These are phyloP conservation scores for Zoysia pacifica DNA, from an alignment of 176 grass and related monocot species.

Conservation along the genomic window DNA sequence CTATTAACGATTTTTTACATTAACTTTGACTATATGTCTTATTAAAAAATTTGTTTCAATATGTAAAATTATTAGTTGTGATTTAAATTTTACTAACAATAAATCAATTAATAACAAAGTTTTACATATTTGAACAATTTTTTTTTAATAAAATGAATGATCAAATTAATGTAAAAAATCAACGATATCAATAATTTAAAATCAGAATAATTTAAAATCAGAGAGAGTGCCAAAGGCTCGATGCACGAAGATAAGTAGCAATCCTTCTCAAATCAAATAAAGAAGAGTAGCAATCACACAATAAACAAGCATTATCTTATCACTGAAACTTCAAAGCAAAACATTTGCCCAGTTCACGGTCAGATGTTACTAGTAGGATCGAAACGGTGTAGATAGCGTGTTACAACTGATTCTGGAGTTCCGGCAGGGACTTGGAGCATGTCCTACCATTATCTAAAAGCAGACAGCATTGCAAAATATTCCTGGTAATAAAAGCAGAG, in stretches of 20 bases:
- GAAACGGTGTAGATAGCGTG: not conserved
- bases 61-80: too few relatives aligned
- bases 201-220: conserved; percentile 17
- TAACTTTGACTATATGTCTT: too few relatives aligned
- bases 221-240: too few relatives aligned
- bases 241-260: conserved; percentile 1
- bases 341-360: not conserved
- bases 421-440: not conserved
- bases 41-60: too few relatives aligned
- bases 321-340: not conserved
- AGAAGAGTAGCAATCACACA: not conserved
- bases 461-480: not conserved
- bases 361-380: not conserved
- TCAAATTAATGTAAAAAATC: too few relatives aligned
- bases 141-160: too few relatives aligned
- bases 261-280: not conserved
- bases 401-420: not conserved
- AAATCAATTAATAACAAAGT: too few relatives aligned
- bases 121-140: too few relatives aligned
- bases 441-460: not conserved
- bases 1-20: too few relatives aligned
- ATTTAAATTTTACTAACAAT: too few relatives aligned
- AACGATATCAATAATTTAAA: too few relatives aligned
- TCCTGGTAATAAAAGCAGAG: not conserved
- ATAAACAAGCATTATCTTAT: not conserved